These are phyloP conservation scores for Flaveria trinervia DNA, from an alignment of 129 eudicot species.

Conservation along the genomic window DNA sequence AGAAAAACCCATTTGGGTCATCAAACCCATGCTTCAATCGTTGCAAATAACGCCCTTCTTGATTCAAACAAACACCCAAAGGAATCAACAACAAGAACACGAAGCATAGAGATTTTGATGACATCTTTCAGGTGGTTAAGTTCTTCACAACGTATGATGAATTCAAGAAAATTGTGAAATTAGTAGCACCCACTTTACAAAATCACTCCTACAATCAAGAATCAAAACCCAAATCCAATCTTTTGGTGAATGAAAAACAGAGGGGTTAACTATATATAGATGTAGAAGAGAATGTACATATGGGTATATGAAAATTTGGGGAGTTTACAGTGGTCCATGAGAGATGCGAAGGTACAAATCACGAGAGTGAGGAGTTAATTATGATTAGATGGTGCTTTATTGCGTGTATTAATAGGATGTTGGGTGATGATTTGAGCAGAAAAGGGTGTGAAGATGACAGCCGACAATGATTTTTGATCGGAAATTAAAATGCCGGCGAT, in stretches of 20 bases:
- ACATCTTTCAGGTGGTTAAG: conserved; percentile 29
- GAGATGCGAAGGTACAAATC: conserved; percentile 34
- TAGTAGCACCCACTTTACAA: background rate
- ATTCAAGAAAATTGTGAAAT: background rate
- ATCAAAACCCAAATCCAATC: too few relatives aligned
- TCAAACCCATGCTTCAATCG: conserved; percentile 51
- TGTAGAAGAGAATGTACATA: background rate
- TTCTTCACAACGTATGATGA: background rate
- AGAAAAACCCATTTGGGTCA: conserved; percentile 62
- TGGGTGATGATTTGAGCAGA: conserved; percentile 3
- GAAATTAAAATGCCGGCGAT: conserved; percentile 10
- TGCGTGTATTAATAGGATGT: conserved; percentile 5
- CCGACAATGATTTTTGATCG: conserved; percentile 19
- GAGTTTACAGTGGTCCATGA: conserved; percentile 31
- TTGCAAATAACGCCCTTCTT: conserved; percentile 55
- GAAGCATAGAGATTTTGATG: conserved; percentile 16
- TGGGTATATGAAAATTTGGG: conserved; percentile 10
- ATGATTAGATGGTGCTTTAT: conserved; percentile 34
- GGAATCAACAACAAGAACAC: conserved; percentile 22
- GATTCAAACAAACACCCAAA: conserved; percentile 43
- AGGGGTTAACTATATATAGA: background rate
- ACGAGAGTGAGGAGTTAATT: conserved; percentile 42
- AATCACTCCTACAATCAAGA: background rate
- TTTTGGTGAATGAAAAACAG: background rate
- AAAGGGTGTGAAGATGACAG: conserved; percentile 9